Evolutionary conservation across 129 eudicot species (phyloP), one percentile per base, ranked within the genome.

Genomic region (Escallonia rubra): DNA sequence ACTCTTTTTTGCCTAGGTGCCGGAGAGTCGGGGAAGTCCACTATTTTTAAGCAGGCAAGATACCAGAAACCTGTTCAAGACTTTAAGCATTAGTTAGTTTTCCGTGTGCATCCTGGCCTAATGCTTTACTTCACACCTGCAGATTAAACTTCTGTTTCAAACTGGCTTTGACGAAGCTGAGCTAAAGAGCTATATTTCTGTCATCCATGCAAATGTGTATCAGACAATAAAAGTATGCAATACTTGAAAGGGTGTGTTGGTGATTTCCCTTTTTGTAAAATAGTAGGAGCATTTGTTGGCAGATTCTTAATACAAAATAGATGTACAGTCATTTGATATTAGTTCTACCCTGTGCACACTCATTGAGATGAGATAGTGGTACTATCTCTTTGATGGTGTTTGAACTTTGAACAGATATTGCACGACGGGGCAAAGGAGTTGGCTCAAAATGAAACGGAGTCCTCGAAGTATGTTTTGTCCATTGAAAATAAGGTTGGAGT

Each of bases 21-120:
- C 43, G 98, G 98, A 66, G 98, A 93, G 72, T 93, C 98, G 3
- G 98, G 98, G 46, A 93, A 93, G 84, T 93, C 98, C 50, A 93
- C 98, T 48, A 93, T 93, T 61, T 93, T 93, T 81, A 93, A 93
- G 82, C 98, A 89, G 96, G 96, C 80, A 84, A 68, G 89, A 46
- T 44, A 3, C n/a, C 12, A 16, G 46, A 13, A 10, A 10, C 7
- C 38, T 69, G 16, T 39, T 4, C 48, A 23, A 23, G 34, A 23
- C 34, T 23, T 23, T 1, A 23, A 23, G 34, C 34, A 23, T 11
- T 10, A 14, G 16, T n/a, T n/a, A n/a, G 41, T 64, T 34, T 64
- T 49, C 10, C 1, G 7, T 34, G 8, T 64, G n/a, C 43, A 40
- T 11, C 34, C 10, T 43, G 1, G 38, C 57, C 64, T 41, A 11